Evolutionary conservation across 2,329 filamentous ascomycete species (phyloP), one percentile per base, ranked within the genome.

Genomic region (Blastomyces gilchristii): DNA sequence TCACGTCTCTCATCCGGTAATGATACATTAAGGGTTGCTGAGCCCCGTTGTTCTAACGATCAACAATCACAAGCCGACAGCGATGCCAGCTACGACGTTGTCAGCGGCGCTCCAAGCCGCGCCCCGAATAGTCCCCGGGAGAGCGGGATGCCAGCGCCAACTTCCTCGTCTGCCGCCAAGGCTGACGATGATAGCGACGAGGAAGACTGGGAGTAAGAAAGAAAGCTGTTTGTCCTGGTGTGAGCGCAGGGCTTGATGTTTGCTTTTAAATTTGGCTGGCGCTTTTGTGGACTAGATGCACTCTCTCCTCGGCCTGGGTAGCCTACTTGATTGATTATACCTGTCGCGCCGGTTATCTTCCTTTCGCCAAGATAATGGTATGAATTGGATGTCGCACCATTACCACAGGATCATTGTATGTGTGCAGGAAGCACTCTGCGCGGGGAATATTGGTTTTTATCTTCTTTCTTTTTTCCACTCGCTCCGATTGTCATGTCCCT

Each of bases 1-100:
- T 72, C 74, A 11, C 69, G 72, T 61, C 70, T 77, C 54, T 64
- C 71, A 39, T 63, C 67, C 49, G 70, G 74, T 50, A 72, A 75
- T 45, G 73, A 80, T 73, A 67, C 75, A 71, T 78, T 85, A 58
- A 90, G 90, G 75, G 82, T 86, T 34, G 76, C 78, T 39, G 85
- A 89, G 69, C 79, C 86, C 22, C 87, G 90, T 62, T 78, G 79
- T 49, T 95, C 91, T 34, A 88, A 95, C 70, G 91, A 96, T 71
- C 88, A 91, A 74, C 91, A 93, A 74, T 95, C 90, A 34, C 89
- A 94, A 68, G 86, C 91, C 8, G 94, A 94, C 70, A 97, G 93
- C 73, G 94, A 99, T 70, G 90, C 90, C 22, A 96, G 91, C 78
- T 99, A 99, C 74, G 94, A 99, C 74, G 83, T 99, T 43, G 91